Evolutionary conservation across 768 basidiomycete genomes (phyloP), one percentile per base, ranked within the genome.

Genomic region (Mycena leptocephala): DNA sequence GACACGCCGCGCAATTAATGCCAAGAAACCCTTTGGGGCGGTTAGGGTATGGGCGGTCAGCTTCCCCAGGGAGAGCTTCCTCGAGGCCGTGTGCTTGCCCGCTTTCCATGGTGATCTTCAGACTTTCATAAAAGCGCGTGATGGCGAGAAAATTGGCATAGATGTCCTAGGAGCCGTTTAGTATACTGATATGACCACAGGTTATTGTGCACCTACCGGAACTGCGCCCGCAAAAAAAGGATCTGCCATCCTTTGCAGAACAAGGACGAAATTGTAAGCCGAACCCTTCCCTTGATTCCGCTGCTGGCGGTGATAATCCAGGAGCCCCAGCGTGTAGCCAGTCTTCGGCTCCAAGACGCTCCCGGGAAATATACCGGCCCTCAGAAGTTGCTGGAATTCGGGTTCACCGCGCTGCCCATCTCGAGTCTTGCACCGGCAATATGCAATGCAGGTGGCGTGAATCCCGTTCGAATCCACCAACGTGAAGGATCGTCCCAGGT

Each of bases 401-500:
- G 69, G 39, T 32, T 55, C n/a, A n/a, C n/a, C n/a, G n/a, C n/a
- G 18, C 41, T 41, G 9, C 4, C 58, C 67, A 33, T 66, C 69
- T 22, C n/a, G n/a, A n/a, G 32, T 51, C 20, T 26, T 5, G 56
- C 76, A 76, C 14, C 56, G 37, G 39, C 76, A 76, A 59, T 72
- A 76, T 2, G 58, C 32, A 4, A 76, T 56, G 1, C 56, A 65
- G 56, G 71, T 76, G 63, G 76, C 70, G 64, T 76, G 76, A 32
- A 76, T 76, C 2, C 76, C 76, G 28, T 76, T 76, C 7, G 16
- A 18, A 11, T 76, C 76, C n/a, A 73, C 71, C 13, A 76, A n/a
- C 1, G 76, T 73, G 66, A 76, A 76, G n/a, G 69, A 9, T 8
- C 24, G 61, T 8, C 24, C 18, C 6, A 37, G 18, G 10, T 61